phyloP scores from a whole-genome alignment of 768 basidiomycete genomes.

The Macrolepiota albuminosa region DNA sequence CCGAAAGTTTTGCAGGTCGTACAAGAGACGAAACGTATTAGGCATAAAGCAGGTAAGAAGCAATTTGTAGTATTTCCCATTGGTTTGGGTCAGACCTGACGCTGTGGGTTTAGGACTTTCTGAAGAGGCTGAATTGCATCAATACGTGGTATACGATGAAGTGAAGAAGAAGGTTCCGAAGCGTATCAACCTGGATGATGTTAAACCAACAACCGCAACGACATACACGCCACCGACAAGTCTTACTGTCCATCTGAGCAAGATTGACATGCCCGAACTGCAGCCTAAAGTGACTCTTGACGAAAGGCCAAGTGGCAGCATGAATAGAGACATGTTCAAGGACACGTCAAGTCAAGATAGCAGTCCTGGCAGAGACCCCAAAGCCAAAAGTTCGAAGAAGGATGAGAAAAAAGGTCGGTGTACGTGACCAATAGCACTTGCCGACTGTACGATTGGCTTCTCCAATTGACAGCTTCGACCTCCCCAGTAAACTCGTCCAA shows the following conservation, averaged over 20 bases:
- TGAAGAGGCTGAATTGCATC: constrained; percentile 61
- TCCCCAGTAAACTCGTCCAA: constrained; percentile 13
- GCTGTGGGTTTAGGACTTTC: constrained; percentile 28
- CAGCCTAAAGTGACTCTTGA: constrained; percentile 40
- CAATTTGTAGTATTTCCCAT: not conserved
- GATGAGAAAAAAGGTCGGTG: constrained; percentile 41
- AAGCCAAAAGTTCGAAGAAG: constrained; percentile 23
- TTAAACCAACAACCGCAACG: constrained; percentile 31
- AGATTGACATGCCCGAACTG: constrained; percentile 84
- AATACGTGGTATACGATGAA: constrained; percentile 74
- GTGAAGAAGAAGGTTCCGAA: constrained; percentile 48
- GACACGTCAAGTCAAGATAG: constrained; percentile 1
- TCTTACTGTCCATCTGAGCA: constrained; percentile 73
- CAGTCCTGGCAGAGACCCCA: constrained; percentile 17
- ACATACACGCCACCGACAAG: constrained; percentile 65
- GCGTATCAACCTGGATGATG: constrained; percentile 67
- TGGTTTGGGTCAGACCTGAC: not conserved
- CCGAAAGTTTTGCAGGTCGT: constrained; percentile 79
- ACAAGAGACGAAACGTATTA: constrained; percentile 72
- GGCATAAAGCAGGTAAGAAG: constrained; percentile 63
- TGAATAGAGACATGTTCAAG: not conserved
- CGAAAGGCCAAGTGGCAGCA: constrained; percentile 16
- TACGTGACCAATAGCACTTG: constrained; percentile 12
- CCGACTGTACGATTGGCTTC: constrained; percentile 4
- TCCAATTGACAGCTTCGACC: constrained; percentile 5